Evolutionary conservation across 2,329 filamentous ascomycete genomes (phyloP).

Genomic region (Calonectria pteridis): DNA sequence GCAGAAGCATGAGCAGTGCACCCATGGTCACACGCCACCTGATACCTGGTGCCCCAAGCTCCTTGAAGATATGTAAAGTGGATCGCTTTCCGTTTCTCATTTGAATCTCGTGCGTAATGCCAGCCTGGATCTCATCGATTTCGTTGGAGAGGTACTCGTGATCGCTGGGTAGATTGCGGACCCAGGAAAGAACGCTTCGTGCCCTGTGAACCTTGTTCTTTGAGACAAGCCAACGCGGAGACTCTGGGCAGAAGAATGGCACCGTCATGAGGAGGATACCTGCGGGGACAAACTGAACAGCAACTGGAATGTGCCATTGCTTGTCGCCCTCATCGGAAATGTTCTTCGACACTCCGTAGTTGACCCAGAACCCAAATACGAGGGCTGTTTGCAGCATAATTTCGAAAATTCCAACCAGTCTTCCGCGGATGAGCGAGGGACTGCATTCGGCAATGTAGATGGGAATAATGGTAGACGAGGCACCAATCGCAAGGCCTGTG

Average conservation of each 20-base stretch:
- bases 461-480: slow-evolving; percentile 23
- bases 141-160: slow-evolving; percentile 38
- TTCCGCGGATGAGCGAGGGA: slow-evolving; percentile 23
- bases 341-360: slow-evolving; percentile 38
- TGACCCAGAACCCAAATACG: slow-evolving; percentile 33
- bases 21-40: slow-evolving; percentile 23
- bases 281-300: slow-evolving; percentile 38
- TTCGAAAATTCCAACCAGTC: slow-evolving; percentile 27
- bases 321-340: slow-evolving; percentile 22
- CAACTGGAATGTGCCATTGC: slow-evolving; percentile 59
- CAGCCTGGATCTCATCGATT: slow-evolving; percentile 51
- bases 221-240: background rate
- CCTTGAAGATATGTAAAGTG: slow-evolving; percentile 29
- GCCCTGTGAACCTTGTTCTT: background rate
- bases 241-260: slow-evolving; percentile 3
- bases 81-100: slow-evolving; percentile 18
- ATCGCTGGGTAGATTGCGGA: slow-evolving; percentile 40
- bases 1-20: slow-evolving; percentile 51
- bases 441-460: slow-evolving; percentile 30
- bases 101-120: slow-evolving; percentile 66
- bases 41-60: slow-evolving; percentile 35
- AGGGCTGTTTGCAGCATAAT: slow-evolving; percentile 26
- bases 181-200: slow-evolving; percentile 34
- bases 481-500: background rate
- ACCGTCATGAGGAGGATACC: slow-evolving; percentile 42